Evolutionary conservation across 495 filamentous ascomycete genomes (phyloP).

Genomic region (Saxophila tyrrhenica): DNA sequence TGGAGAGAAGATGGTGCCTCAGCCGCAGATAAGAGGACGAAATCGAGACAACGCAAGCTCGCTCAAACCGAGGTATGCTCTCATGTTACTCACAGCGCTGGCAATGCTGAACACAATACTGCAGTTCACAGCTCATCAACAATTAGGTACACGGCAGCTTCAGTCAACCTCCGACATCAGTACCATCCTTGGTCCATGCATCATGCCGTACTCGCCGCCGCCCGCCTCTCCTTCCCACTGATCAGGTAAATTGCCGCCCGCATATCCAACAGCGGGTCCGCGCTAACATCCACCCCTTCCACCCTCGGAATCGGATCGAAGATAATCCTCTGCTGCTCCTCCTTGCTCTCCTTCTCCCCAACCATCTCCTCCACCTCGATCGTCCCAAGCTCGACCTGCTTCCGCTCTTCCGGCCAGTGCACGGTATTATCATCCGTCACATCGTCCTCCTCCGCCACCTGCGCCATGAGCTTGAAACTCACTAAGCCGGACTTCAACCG

Average conservation of each 20-base stretch:
- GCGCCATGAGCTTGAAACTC: constrained; percentile 39
- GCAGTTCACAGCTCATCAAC: too few relatives aligned
- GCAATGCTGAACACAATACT: too few relatives aligned
- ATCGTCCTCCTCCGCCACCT: constrained; percentile 41
- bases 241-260: constrained; percentile 42
- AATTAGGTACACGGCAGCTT: too few relatives aligned
- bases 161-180: too few relatives aligned
- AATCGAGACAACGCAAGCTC: too few relatives aligned
- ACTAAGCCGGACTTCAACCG: constrained; percentile 29
- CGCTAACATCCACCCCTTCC: constrained; percentile 37
- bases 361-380: constrained; percentile 33
- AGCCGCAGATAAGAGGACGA: too few relatives aligned
- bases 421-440: constrained; percentile 38
- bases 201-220: constrained; percentile 6
- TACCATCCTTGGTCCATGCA: too few relatives aligned
- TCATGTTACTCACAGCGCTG: too few relatives aligned
- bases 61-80: too few relatives aligned
- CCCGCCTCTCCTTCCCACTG: constrained; percentile 37
- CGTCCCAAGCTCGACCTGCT: constrained; percentile 39
- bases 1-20: too few relatives aligned
- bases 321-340: constrained; percentile 40
- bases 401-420: constrained; percentile 40
- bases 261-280: constrained; percentile 43
- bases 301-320: constrained; percentile 46
- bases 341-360: constrained; percentile 24